Base-by-base conservation (phyloP, 495 filamentous ascomycete species). In the Xylaria palmicola region DNA sequence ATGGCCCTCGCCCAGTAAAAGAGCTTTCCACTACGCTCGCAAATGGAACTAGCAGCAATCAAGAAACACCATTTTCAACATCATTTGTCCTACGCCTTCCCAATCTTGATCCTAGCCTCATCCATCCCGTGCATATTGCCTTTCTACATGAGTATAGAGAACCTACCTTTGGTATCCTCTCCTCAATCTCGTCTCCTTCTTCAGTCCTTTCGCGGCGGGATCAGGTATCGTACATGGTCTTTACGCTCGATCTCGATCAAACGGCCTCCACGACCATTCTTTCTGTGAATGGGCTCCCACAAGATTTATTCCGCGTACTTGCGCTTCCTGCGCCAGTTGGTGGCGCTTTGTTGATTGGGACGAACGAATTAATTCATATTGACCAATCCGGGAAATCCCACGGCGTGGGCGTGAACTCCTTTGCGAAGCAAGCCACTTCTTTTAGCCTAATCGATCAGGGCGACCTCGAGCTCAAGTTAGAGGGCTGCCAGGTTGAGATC, bases 91-190 rank as follows among this genome's bases (percentile, higher is more conserved):
- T 96, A 59, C 87, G 91, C 51, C 77, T 96, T 71, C 88, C 91
- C 54, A 84, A 89, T 65, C 81, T 99, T 72, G 93, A 99, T 67
- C 90, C 92, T 65, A 86, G 83, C 58, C 81, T 98, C 60, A 83
- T 89, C 49, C 88, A 96, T 74, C 91, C 93, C 41, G 88, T 96
- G 71, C 91, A 94, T 66, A 82, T 99, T 66, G 86, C 90, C 39
- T 99, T 99, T 74, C 81, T 99, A 60, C 85, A 97, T 78, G 93
- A 97, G 77, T 99, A 98, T 73, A 88, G 94, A 60, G 94, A 97
- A 74, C 94, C 94, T 26, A 97, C 94, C 1, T 96, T 99, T 75
- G 94, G 94, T 36, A 91, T 98, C 63, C 75, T 98, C 43, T 95
- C 91, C 56, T 88, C 91, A 1, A 85, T 86, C 50, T 74, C 81